A percentile compares a stretch with the other conserved stretches of the same genome.
Conservation (phyloP, 495 filamentous ascomycete genomes). For the Thozetella sp. region DNA sequence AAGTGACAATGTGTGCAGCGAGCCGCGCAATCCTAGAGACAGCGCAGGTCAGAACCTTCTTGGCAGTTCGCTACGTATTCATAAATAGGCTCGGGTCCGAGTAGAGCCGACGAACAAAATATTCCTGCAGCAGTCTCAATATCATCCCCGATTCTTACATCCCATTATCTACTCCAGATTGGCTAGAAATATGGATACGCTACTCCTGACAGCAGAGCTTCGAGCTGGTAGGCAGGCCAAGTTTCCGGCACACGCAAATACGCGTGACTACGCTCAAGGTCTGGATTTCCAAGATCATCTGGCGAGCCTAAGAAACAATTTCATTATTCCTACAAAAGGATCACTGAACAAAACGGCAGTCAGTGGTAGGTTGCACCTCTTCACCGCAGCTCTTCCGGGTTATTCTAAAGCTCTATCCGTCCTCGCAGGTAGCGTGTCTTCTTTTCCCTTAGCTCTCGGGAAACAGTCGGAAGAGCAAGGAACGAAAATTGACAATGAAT, state of each 20-base stretch:
- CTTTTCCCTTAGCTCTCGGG: not conserved
- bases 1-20: too few species aligned
- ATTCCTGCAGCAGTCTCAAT: too few species aligned
- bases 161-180: too few species aligned
- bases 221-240: slow-evolving; percentile 12
- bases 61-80: too few species aligned
- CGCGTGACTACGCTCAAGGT: slow-evolving; percentile 14
- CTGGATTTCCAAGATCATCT: slow-evolving; percentile 74
- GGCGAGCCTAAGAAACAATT: slow-evolving; percentile 67
- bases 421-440: not conserved
- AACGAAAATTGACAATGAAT: slow-evolving; percentile 22
- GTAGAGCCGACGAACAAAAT: too few species aligned
- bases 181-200: too few species aligned
- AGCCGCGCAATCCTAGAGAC: too few species aligned
- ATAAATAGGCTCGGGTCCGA: too few species aligned
- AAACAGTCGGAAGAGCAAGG: slow-evolving; percentile 2
- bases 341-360: slow-evolving; percentile 64
- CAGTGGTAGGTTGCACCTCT: slow-evolving; percentile 34
- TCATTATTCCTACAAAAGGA: slow-evolving; percentile 76
- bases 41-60: too few species aligned
- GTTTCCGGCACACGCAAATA: slow-evolving; percentile 15
- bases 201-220: too few species aligned
- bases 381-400: not conserved
- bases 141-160: too few species aligned
- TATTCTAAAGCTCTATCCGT: not conserved